Evolutionary conservation across 2,329 filamentous ascomycete species (phyloP), one percentile per base, ranked within the genome.

Genomic region (Corniculantispora saksenae): DNA sequence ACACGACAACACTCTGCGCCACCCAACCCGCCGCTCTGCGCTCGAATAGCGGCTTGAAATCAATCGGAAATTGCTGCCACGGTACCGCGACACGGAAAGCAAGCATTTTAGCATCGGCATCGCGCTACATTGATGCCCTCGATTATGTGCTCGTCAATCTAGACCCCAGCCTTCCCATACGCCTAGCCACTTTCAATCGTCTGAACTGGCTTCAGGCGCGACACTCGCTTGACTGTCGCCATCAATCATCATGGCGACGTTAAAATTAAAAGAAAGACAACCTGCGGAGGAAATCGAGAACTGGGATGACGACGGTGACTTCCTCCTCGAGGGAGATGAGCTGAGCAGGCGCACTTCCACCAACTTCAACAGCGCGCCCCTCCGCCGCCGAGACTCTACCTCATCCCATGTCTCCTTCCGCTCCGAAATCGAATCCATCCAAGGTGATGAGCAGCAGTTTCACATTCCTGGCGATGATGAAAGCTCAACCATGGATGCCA

Each of bases 391-490:
- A 68, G 91, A 93, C 72, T 93, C 91, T 21, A 87, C 91, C 64
- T 97, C 94, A 1, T 97, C 92, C 66, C 90, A 92, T 70, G 80
- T 89, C 69, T 96, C 93, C 21, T 87, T 93, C 72, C 90, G 90
- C 71, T 97, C 92, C 63, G 94, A 96, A 73, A 86, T 93, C 55
- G 90, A 92, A 61, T 92, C 90, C 1, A 82, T 88, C 69, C 85
- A 86, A 64, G 91, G 89, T 67, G 92, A 96, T 72, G 93, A 97
- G 77, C 93, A 89, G 82, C 93, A 97, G 71, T 86, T 98, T 25
- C 86, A 94, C 70, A 81, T 98, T 35, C 89, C 92, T 2, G 91
- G 90, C 57, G 91, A 95, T 74, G 94, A 97, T 75, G 92, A 97
- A 72, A 85, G 87, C 68, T 92, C 92, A 1, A 96, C 91, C 12